Percentiles rank a stretch among this genome's conserved stretches.
These are phyloP conservation scores for Arachis stenosperma DNA, from an alignment of 306 rosid species.

Conservation along the genomic window DNA sequence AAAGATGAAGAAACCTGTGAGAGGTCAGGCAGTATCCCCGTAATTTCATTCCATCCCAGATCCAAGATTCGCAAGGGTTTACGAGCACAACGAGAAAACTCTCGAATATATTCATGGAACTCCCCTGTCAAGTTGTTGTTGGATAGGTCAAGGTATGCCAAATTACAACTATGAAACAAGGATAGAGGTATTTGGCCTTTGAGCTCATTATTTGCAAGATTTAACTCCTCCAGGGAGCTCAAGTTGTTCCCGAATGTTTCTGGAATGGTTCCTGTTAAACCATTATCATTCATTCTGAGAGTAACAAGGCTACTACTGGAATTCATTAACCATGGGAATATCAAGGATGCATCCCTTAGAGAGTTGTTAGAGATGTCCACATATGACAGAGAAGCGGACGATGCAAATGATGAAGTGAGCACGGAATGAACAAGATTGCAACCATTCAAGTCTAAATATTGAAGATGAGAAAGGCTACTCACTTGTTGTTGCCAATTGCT, in stretches of 20 bases:
- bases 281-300: background rate
- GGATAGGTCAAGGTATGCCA: background rate
- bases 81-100: too few species aligned
- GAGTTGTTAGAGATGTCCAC: background rate
- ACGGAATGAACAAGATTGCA: background rate
- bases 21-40: background rate
- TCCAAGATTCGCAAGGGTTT: too few species aligned
- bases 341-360: background rate
- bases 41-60: background rate
- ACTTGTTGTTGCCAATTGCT: background rate
- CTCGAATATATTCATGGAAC: too few species aligned
- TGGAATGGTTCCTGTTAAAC: slow-evolving; percentile 12
- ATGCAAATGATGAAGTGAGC: background rate
- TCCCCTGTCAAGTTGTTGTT: background rate
- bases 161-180: background rate
- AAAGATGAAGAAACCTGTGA: background rate
- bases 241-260: background rate
- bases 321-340: slow-evolving; percentile 21
- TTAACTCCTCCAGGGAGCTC: background rate
- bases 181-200: slow-evolving; percentile 2
- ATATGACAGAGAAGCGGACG: background rate
- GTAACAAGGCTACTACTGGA: background rate
- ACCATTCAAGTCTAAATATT: rapidly evolving
- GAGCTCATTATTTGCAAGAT: background rate
- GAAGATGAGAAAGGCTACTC: background rate